Conservation (phyloP, 2,329 filamentous ascomycete species). For the Exophiala aquamarina region DNA sequence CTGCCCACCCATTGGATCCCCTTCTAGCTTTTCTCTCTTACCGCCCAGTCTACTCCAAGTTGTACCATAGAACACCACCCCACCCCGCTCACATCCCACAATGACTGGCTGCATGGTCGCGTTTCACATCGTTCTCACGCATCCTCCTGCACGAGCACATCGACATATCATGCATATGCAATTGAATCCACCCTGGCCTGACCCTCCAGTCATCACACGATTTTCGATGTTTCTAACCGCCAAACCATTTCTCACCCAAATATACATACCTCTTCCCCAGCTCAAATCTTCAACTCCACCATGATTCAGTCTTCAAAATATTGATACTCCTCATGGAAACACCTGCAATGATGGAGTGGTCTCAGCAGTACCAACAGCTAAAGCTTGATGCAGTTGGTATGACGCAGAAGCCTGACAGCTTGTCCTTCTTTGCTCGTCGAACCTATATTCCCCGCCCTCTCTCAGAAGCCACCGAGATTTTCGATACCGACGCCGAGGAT, state of each 20-base stretch:
- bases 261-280: conserved; percentile 21
- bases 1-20: conserved; percentile 15
- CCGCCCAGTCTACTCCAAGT: conserved; percentile 17
- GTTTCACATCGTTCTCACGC: conserved; percentile 26
- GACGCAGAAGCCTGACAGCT: conserved; percentile 21
- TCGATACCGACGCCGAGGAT: conserved; percentile 37
- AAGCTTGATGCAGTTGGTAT: conserved; percentile 21
- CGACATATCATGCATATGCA: conserved; percentile 17
- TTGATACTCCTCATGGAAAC: conserved; percentile 6
- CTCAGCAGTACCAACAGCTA: conserved; percentile 11
- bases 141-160: conserved; percentile 19
- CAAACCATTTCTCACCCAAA: conserved; percentile 18
- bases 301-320: conserved; percentile 13
- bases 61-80: conserved; percentile 12
- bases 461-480: conserved; percentile 37
- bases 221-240: conserved; percentile 19
- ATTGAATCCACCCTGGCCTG: conserved; percentile 9
- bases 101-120: conserved; percentile 14
- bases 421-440: conserved; percentile 22
- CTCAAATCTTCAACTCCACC: conserved; percentile 25
- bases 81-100: neutral
- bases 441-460: conserved; percentile 27
- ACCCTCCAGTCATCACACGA: conserved; percentile 22
- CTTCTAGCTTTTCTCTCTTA: conserved; percentile 9
- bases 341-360: conserved; percentile 24